A percentile compares a stretch with the other conserved stretches of the same genome.
phyloP scores from a whole-genome alignment of 2,329 filamentous ascomycete genomes.

The Calonectria hongkongensis region DNA sequence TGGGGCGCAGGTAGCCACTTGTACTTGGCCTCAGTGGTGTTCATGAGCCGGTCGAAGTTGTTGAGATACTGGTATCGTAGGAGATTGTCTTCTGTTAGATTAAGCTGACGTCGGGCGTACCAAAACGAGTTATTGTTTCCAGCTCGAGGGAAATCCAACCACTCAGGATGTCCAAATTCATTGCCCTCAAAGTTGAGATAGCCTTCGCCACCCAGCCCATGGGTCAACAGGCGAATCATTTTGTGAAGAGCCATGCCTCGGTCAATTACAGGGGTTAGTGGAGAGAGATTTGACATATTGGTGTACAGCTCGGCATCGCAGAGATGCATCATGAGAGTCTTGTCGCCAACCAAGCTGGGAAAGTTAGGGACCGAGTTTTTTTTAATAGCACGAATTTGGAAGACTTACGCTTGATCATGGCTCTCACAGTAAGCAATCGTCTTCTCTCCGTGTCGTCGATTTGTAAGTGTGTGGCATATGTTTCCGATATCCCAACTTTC shows the following conservation, averaged over 20 bases:
- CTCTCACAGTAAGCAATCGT: constrained; percentile 98
- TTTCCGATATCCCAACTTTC: constrained; percentile 92
- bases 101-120: constrained; percentile 95
- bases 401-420: constrained; percentile 94
- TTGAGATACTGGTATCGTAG: constrained; percentile 95
- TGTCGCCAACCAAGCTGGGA: constrained; percentile 91
- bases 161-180: constrained; percentile 98
- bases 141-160: constrained; percentile 97
- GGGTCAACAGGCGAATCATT: constrained; percentile 96
- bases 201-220: constrained; percentile 93
- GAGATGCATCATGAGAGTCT: constrained; percentile 97
- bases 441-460: constrained; percentile 96
- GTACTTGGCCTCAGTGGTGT: constrained; percentile 89
- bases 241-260: constrained; percentile 96
- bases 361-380: constrained; percentile 49
- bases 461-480: constrained; percentile 91
- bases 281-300: constrained; percentile 91
- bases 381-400: constrained; percentile 33
- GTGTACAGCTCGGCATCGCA: constrained; percentile 98
- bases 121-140: constrained; percentile 96
- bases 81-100: constrained; percentile 89
- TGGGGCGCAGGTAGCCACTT: constrained; percentile 92
- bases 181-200: constrained; percentile 99
- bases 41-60: constrained; percentile 95
- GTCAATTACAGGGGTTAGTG: constrained; percentile 91